Evolutionary conservation across 164 flowering plant species (phyloP), one percentile per base, ranked within the genome.

Genomic region (Chloranthus sessilifolius): DNA sequence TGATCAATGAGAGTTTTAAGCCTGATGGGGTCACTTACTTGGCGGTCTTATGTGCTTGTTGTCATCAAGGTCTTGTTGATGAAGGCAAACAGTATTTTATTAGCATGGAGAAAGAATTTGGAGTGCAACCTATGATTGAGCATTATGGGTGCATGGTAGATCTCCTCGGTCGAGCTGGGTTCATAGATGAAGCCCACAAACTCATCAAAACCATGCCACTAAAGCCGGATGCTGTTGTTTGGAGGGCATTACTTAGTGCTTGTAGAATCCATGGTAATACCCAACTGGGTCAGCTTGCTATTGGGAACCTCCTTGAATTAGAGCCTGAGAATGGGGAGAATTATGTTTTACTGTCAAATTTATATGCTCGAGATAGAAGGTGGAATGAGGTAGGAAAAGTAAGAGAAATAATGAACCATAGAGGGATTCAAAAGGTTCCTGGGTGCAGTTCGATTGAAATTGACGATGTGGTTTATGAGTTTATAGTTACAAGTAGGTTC

Each of bases 131-230:
- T 15, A 34, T 23, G 1, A 21, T 49, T 34, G 28, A 49, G 21
- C 53, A 49, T 14, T 49, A 49, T 49, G 53, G 53, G 8, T 49
- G 53, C 40, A 49, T 49, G 53, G 53, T 49, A 31, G 53, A 49
- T 34, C 53, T 49, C 23, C 40, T 49, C 2, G 53, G 40, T 14
- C 40, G 53, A 34, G 53, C 53, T 0, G 53, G 53, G 4, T 33
- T 16, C 22, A 19, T 49, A 8, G 40, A 49, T 3, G 53, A 49
- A 35, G 41, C 53, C 19, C 12, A 14, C 25, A n/a, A 19, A 9
- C 41, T 49, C 40, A 49, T 49, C 14, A 14, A 6, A 35, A 31
- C 33, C 10, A 49, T 49, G 53, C 53, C 53, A 14, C 7, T 19
- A 3, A 35, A 49, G 33, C 24, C 53, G 33, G 53, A 49, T 34